Base-by-base conservation (phyloP, 139 green algal genomes). In the Chlorella sp. region DNA sequence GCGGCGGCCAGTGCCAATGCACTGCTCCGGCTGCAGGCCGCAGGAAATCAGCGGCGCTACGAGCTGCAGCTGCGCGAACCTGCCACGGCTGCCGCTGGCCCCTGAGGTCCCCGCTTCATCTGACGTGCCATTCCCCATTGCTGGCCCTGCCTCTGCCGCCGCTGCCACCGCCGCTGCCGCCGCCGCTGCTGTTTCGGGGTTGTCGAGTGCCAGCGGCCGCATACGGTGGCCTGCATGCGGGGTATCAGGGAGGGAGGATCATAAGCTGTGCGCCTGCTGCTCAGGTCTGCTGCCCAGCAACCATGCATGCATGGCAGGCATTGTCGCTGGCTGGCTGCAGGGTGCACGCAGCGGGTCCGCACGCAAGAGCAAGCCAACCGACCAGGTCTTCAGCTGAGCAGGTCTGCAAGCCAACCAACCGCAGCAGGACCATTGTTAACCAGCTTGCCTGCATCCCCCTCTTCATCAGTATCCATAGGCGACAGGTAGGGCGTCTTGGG, bases 401-500 rank as follows among this genome's bases (percentile, higher is more conserved):
- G 11, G 46, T 54, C 11, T 54, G 46, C 46, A 54, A 54, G 11
- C 46, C 8, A 11, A 54, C n/a, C n/a, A n/a, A n/a, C n/a, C n/a
- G n/a, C n/a, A n/a, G 7, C 8, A 54, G 46, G 8, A 54, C 11
- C 8, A 11, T 54, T 54, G 46, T 54, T 17, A 54, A 11, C 11
- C 11, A 17, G 11, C 11, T 20, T 16, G 51, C 83, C 62, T 34
- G 82, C 36, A 48, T 87, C 83, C 26, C 72, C 36, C 58, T 88
- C 85, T 41, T 91, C 88, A 26, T 91, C 88, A 14, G 85, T 87
- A 9, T 82, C 74, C 62, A 87, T 73, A 32, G 84, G 85, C 20
- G 60, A 74, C 4, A 87, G 68, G 74, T 89, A 91, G 7, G 88
- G 88, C 72, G 88, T 91, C 82, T 91, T 91, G 44, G 88, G 88